Conservation (phyloP, 148 eudicot species). For the Nepenthes mirabilis region DNA sequence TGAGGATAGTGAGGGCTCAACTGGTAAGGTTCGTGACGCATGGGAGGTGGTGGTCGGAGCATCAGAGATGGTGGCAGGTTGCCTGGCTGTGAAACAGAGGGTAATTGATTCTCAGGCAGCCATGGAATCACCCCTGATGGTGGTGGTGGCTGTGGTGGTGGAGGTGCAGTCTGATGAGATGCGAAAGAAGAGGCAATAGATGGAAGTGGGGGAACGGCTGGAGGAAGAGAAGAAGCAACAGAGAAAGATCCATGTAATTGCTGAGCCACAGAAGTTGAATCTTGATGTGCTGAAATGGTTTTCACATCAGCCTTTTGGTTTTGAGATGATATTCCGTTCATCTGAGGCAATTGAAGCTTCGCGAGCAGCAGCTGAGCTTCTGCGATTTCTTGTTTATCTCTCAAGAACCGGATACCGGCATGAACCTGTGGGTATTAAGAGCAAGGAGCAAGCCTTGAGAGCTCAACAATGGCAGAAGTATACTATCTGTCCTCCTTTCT, state of each 20-base stretch:
- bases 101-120: background rate
- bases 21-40: background rate
- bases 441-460: too few species aligned
- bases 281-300: slow-evolving; percentile 1
- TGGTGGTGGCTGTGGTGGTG: background rate
- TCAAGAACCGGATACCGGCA: slow-evolving; percentile 3
- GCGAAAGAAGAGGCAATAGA: slow-evolving; percentile 1
- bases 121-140: background rate
- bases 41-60: background rate
- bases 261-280: too few species aligned
- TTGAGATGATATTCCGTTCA: background rate
- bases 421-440: slow-evolving; percentile 7
- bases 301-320: slow-evolving; percentile 4
- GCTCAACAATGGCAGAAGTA: too few species aligned
- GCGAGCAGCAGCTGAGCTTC: slow-evolving; percentile 10
- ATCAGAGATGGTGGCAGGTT: background rate
- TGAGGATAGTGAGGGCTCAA: background rate
- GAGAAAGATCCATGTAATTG: background rate
- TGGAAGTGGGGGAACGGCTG: background rate
- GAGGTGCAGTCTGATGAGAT: background rate
- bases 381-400: slow-evolving; percentile 11
- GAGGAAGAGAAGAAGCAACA: background rate
- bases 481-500: too few species aligned
- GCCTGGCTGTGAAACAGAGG: background rate
- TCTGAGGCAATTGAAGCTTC: slow-evolving; percentile 5